These are phyloP conservation scores for Tolypocladium sp. DNA, from an alignment of 2,329 filamentous ascomycete species.

Conservation along the genomic window DNA sequence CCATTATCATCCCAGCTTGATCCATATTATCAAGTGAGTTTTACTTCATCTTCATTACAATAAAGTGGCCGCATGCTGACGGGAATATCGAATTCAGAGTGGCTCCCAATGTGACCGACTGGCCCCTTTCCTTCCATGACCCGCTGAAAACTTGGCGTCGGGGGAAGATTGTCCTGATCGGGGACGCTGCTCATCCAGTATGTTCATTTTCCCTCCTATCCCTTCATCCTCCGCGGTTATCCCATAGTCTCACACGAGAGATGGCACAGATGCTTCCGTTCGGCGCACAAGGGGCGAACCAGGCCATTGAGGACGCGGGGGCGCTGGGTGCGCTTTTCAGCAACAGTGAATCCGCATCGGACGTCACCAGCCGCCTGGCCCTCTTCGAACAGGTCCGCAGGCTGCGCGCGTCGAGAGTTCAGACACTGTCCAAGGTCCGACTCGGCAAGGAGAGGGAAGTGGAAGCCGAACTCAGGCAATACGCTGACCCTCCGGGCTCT, in stretches of 20 bases:
- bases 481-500: too few species aligned
- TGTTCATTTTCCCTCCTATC: neutral
- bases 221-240: too few species aligned
- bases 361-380: neutral
- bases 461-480: too few species aligned
- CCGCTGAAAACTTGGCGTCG: constrained; percentile 1
- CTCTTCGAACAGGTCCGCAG: too few species aligned
- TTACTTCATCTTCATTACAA: too few species aligned
- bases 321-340: constrained; percentile 1
- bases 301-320: constrained; percentile 4
- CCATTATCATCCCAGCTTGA: constrained; percentile 1
- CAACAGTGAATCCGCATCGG: neutral
- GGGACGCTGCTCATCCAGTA: constrained; percentile 6
- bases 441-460: too few species aligned
- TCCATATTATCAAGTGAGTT: constrained; percentile 1
- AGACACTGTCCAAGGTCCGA: too few species aligned
- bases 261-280: constrained; percentile 4
- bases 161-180: constrained; percentile 3
- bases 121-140: constrained; percentile 3
- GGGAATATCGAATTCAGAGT: neutral
- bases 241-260: neutral
- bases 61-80: too few species aligned
- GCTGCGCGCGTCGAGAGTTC: too few species aligned
- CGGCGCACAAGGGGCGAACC: constrained; percentile 4
- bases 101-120: neutral